phyloP scores from a whole-genome alignment of 805 yeast genomes.

The baker's yeast (Saccharomyces cerevisiae) region DNA sequence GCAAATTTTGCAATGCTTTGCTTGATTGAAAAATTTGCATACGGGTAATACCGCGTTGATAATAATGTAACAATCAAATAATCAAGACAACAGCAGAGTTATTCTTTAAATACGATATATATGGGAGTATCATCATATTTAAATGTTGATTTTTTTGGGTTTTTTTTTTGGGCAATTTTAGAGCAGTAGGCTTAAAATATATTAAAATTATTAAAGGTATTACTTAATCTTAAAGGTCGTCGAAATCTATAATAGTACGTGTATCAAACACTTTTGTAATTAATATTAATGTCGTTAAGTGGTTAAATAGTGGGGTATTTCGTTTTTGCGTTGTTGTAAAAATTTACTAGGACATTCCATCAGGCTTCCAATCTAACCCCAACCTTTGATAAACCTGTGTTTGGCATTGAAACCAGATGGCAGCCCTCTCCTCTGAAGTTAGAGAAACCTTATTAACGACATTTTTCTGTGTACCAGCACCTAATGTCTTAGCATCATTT shows the following conservation, averaged over 20 bases:
- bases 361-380: slow-evolving; percentile 55
- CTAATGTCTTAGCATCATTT: background rate
- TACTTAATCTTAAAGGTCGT: background rate
- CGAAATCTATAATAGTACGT: background rate
- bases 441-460: slow-evolving; percentile 24
- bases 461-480: background rate
- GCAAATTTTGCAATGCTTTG: background rate
- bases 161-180: background rate
- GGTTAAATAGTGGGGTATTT: background rate
- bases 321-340: background rate
- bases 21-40: background rate
- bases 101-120: no score
- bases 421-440: slow-evolving; percentile 48
- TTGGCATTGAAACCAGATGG: slow-evolving; percentile 60
- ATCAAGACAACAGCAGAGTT: background rate
- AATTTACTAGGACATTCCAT: slow-evolving; percentile 17
- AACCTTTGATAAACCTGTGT: slow-evolving; percentile 46
- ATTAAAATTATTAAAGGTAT: background rate
- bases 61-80: background rate
- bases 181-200: background rate
- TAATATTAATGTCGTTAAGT: background rate
- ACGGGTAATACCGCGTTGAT: background rate
- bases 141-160: background rate
- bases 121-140: no score
- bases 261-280: background rate